Evolutionary conservation across 176 grass and related monocot genomes (phyloP).

Genomic region (Bromus sterilis): DNA sequence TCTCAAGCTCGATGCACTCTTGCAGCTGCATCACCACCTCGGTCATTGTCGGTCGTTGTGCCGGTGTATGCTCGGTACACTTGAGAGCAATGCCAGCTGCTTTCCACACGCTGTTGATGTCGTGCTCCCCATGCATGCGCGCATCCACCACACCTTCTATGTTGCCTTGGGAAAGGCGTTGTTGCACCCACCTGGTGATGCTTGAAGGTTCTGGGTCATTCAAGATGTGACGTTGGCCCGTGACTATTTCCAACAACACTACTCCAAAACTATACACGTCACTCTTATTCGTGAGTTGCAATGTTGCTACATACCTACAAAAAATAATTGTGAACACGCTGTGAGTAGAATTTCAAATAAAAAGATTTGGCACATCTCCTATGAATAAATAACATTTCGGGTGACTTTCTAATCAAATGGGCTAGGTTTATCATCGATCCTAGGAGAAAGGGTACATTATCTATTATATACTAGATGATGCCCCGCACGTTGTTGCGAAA

Average conservation of each 20-base stretch:
- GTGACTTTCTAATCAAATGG: too few species aligned
- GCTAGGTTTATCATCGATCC: too few species aligned
- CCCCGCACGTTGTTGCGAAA: too few species aligned
- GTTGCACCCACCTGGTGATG: conserved; percentile 29
- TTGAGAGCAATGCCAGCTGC: conserved; percentile 39
- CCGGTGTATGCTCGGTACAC: conserved; percentile 1
- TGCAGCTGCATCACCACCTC: conserved; percentile 43
- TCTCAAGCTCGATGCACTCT: conserved; percentile 39
- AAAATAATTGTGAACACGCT: not conserved
- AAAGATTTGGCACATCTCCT: too few species aligned
- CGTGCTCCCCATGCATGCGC: conserved; percentile 12
- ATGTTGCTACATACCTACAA: conserved; percentile 1
- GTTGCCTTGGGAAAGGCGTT: conserved; percentile 13
- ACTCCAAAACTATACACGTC: conserved; percentile 64
- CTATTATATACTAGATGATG: too few species aligned
- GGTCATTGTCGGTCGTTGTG: conserved; percentile 42
- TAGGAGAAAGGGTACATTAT: too few species aligned
- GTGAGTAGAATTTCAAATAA: too few species aligned
- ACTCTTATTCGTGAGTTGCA: conserved; percentile 14
- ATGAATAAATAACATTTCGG: too few species aligned
- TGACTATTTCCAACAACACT: conserved; percentile 36
- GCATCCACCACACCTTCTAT: conserved; percentile 40
- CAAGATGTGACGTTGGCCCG: conserved; percentile 9
- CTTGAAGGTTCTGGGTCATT: not conserved
- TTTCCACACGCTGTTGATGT: conserved; percentile 50